Conservation (phyloP, 169 alveolate species). For the Amoebophrya sp. region DNA sequence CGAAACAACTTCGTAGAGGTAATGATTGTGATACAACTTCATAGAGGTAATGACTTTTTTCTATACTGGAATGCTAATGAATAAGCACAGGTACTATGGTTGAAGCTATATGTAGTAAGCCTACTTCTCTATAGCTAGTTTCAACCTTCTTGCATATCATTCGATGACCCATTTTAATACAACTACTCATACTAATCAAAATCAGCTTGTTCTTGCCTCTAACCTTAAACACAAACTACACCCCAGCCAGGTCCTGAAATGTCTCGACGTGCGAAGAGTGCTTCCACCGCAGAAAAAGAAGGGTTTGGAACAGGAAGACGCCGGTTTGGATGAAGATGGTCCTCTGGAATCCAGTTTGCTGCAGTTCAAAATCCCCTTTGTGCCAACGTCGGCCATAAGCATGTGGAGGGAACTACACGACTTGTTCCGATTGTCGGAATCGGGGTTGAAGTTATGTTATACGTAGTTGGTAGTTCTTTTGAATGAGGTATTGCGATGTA, state of each 20-base stretch:
- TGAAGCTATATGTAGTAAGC: not conserved
- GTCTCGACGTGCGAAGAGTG: not conserved
- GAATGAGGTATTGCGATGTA: too few relatives aligned
- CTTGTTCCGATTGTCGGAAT: not conserved
- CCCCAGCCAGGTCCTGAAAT: not conserved
- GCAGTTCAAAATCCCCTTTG: not conserved
- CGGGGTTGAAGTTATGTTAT: not conserved
- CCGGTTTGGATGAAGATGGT: not conserved
- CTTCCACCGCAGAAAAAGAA: not conserved
- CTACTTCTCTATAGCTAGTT: not conserved
- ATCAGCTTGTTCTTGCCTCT: too few relatives aligned
- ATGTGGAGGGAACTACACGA: not conserved
- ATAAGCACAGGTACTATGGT: not conserved
- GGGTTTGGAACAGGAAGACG: not conserved
- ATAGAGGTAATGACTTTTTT: not conserved
- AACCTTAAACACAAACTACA: not conserved
- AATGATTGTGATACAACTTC: too few relatives aligned
- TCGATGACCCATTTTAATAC: not conserved
- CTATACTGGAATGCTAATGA: too few relatives aligned
- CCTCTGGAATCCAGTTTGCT: not conserved
- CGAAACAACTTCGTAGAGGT: slow-evolving; percentile 4
- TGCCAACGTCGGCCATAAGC: not conserved
- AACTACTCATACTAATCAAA: not conserved
- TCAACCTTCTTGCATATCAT: not conserved
- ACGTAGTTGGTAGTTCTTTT: too few relatives aligned